Evolutionary conservation across 2,329 filamentous ascomycete species (phyloP).

Genomic region (Ophiocordyceps camponoti-rufipedis): DNA sequence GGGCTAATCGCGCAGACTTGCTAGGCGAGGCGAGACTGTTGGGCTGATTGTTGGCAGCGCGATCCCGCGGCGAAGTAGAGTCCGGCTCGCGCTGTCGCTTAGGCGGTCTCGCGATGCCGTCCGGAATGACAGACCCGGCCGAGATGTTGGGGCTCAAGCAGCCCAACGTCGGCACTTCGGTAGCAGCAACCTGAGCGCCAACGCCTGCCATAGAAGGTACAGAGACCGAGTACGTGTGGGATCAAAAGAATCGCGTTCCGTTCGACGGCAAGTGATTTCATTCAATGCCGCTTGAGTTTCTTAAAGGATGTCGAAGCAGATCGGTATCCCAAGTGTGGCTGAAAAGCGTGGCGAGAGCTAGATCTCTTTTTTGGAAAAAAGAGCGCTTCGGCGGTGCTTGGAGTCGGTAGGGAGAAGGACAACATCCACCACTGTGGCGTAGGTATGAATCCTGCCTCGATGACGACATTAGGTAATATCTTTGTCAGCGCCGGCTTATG

Average conservation of each 20-base stretch:
- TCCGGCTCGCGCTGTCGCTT: constrained; percentile 31
- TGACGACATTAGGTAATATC: not conserved
- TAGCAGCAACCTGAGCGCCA: constrained; percentile 24
- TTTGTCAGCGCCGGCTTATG: too few relatives aligned
- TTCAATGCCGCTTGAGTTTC: constrained; percentile 6
- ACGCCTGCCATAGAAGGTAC: constrained; percentile 29
- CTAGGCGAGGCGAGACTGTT: constrained; percentile 28
- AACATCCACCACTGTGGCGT: too few relatives aligned
- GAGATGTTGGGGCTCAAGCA: constrained; percentile 16
- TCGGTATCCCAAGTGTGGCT: constrained; percentile 20
- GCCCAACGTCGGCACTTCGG: constrained; percentile 26
- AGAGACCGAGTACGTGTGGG: not conserved
- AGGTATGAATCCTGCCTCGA: too few relatives aligned
- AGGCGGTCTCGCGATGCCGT: constrained; percentile 19
- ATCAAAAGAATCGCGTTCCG: constrained; percentile 2
- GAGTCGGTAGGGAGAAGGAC: too few relatives aligned
- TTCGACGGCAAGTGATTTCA: constrained; percentile 2
- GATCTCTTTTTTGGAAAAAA: not conserved
- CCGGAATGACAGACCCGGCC: constrained; percentile 14
- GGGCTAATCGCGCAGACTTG: constrained; percentile 32
- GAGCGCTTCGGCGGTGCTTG: not conserved
- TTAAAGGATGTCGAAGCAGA: constrained; percentile 18
- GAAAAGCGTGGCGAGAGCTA: constrained; percentile 24
- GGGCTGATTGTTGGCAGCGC: constrained; percentile 9
- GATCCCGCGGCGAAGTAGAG: constrained; percentile 18